These are phyloP conservation scores for Dendrobium huoshanense DNA, from an alignment of 106 monocot species.

Conservation along the genomic window DNA sequence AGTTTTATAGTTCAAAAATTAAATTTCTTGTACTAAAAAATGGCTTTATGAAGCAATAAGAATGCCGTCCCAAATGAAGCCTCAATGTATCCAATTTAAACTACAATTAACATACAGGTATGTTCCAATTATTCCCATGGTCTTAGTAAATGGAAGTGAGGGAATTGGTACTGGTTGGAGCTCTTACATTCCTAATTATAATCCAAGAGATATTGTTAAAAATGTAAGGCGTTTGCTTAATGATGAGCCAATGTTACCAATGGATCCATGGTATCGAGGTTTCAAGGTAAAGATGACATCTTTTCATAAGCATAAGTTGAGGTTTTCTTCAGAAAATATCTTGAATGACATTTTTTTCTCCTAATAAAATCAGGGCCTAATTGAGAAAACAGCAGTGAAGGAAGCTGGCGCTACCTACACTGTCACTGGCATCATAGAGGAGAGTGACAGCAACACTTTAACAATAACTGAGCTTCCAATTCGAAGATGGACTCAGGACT, in stretches of 20 bases:
- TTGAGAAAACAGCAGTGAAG: slow-evolving; percentile 75
- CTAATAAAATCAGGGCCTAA: slow-evolving; percentile 29
- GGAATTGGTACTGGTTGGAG: slow-evolving; percentile 99
- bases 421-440: slow-evolving; percentile 62
- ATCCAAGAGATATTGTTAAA: slow-evolving; percentile 79
- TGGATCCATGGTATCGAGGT: slow-evolving; percentile 92
- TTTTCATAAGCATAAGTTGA: neutral
- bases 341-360: neutral
- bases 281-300: slow-evolving; percentile 50
- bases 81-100: neutral
- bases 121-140: slow-evolving; percentile 80
- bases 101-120: slow-evolving; percentile 40
- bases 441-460: slow-evolving; percentile 55
- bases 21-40: neutral
- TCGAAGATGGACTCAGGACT: slow-evolving; percentile 87
- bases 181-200: slow-evolving; percentile 88
- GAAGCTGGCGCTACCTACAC: slow-evolving; percentile 78
- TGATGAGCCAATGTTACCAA: slow-evolving; percentile 64
- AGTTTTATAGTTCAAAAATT: too few relatives aligned
- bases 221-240: slow-evolving; percentile 78
- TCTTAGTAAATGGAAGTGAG: slow-evolving; percentile 95
- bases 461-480: slow-evolving; percentile 77
- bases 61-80: too few relatives aligned
- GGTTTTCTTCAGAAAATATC: neutral
- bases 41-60: too few relatives aligned